phyloP scores from a whole-genome alignment of 768 basidiomycete species.

The Neoboletus brunneissimus region DNA sequence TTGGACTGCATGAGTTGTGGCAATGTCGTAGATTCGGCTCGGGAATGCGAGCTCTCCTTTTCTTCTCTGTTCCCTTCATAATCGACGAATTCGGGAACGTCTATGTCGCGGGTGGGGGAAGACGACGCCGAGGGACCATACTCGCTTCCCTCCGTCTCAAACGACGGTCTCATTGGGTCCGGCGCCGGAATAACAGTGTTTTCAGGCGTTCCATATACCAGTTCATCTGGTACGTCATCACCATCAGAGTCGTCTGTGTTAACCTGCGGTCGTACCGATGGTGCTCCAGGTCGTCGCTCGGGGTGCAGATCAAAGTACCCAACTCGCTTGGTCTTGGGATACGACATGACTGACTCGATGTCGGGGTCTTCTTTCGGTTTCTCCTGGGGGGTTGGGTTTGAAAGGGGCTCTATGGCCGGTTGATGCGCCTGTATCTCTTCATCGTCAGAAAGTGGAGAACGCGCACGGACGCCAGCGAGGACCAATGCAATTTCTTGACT shows the following conservation, averaged over 20 bases:
- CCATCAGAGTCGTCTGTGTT: slow-evolving; percentile 34
- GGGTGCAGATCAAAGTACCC: slow-evolving; percentile 83
- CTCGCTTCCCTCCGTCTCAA: slow-evolving; percentile 34
- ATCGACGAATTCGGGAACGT: slow-evolving; percentile 29
- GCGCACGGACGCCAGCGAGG: slow-evolving; percentile 52
- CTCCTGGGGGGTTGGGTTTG: slow-evolving; percentile 23
- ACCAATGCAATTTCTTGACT: slow-evolving; percentile 73
- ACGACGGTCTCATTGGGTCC: slow-evolving; percentile 30
- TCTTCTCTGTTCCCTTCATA: slow-evolving; percentile 21
- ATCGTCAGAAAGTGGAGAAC: slow-evolving; percentile 39
- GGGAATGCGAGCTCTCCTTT: slow-evolving; percentile 24
- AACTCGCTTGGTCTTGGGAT: slow-evolving; percentile 38
- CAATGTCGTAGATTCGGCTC: slow-evolving; percentile 31
- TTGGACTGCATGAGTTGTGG: slow-evolving; percentile 12
- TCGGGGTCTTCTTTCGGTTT: slow-evolving; percentile 48
- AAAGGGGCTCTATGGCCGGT: slow-evolving; percentile 11
- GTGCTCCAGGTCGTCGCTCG: slow-evolving; percentile 50
- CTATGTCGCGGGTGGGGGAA: slow-evolving; percentile 28
- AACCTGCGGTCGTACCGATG: slow-evolving; percentile 27
- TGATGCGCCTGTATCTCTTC: slow-evolving; percentile 34
- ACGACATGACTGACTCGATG: slow-evolving; percentile 40
- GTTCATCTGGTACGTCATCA: slow-evolving; percentile 35
- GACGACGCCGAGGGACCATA: slow-evolving; percentile 32
- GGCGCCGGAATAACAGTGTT: slow-evolving; percentile 13
- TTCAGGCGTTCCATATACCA: slow-evolving; percentile 33